Percentiles rank a stretch among this genome's conserved stretches.
phyloP scores from a whole-genome alignment of 257 asterid genomes.

The Cynanchum wilfordii region DNA sequence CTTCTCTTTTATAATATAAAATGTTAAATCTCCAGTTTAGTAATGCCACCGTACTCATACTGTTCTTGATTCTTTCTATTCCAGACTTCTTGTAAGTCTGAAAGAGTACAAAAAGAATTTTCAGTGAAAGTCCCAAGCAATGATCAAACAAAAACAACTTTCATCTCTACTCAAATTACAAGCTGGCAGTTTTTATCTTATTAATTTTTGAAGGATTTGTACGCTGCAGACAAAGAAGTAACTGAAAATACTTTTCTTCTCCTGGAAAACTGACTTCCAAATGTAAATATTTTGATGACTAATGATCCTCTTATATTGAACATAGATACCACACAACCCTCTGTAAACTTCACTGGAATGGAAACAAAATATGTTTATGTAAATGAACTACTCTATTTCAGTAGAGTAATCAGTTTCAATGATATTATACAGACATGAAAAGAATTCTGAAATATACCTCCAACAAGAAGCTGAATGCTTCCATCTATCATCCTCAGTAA shows the following conservation, averaged over 20 bases:
- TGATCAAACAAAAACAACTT: not conserved
- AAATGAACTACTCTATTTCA: not conserved
- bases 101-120: not conserved
- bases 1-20: not conserved
- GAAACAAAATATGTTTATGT: not conserved
- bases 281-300: not conserved
- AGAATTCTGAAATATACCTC: conserved; percentile 51
- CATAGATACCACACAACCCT: not conserved
- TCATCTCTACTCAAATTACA: not conserved
- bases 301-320: not conserved
- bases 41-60: not conserved
- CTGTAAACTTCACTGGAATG: not conserved
- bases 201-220: not conserved
- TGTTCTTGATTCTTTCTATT: not conserved
- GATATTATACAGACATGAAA: not conserved
- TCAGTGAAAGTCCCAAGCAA: not conserved
- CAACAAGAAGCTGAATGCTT: conserved; percentile 87
- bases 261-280: not conserved
- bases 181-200: not conserved
- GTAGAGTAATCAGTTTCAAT: not conserved
- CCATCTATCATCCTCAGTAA: conserved; percentile 90
- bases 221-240: not conserved
- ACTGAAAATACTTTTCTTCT: not conserved
- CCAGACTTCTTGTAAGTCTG: not conserved
- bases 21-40: not conserved